phyloP scores from a whole-genome alignment of 805 yeast genomes.

The Danielozyma ontarioensis region DNA sequence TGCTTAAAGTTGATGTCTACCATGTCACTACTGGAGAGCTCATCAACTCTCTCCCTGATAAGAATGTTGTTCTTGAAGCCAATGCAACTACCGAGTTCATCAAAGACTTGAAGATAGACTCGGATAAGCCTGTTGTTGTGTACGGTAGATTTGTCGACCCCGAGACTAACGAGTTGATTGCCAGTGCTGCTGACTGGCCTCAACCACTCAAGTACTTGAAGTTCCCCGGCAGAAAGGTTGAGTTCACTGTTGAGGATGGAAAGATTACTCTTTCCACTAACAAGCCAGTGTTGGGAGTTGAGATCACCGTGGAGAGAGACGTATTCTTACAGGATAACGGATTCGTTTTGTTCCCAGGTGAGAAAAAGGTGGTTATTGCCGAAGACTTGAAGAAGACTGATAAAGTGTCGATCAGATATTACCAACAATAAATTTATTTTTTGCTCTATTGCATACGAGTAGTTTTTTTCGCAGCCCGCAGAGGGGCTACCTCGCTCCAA shows the following conservation, averaged over 20 bases:
- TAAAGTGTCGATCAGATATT: conserved; percentile 13
- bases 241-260: conserved; percentile 17
- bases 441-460: no score
- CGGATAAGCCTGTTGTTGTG: conserved; percentile 11
- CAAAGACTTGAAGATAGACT: conserved; percentile 9
- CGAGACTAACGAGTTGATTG: conserved; percentile 14
- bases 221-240: conserved; percentile 22
- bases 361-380: conserved; percentile 9
- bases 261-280: conserved; percentile 18
- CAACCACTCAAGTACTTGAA: conserved; percentile 40
- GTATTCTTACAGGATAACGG: conserved; percentile 39
- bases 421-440: conserved; percentile 10
- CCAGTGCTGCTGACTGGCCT: conserved; percentile 44
- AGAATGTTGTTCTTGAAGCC: conserved; percentile 11
- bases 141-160: conserved; percentile 9
- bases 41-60: conserved; percentile 7
- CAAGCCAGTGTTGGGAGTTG: conserved; percentile 43
- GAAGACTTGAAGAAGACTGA: conserved; percentile 11
- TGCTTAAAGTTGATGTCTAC: conserved; percentile 21
- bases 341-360: conserved; percentile 43
- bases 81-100: conserved; percentile 29
- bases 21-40: conserved; percentile 27
- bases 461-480: no score
- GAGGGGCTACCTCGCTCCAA: no score
- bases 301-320: conserved; percentile 21